Base-by-base conservation (phyloP, 768 basidiomycete species). In the Macrocybe gigantea region DNA sequence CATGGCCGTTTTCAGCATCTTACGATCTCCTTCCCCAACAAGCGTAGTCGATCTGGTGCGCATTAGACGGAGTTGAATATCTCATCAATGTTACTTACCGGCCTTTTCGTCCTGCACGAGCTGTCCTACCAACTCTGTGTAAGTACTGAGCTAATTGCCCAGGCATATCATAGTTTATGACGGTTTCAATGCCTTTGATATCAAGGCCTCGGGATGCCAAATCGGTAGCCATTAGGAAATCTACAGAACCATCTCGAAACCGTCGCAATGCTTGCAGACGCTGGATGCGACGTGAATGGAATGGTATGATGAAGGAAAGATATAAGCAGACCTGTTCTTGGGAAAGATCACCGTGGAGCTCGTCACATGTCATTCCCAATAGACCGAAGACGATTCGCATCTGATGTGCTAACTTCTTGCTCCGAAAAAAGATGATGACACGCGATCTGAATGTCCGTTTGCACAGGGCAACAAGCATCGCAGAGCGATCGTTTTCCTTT, bases 141-240 rank as follows among this genome's bases (percentile, higher is more conserved):
- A 97, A 78, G 67, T 99, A 99, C 58, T 93, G 93, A 6, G 89
- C 82, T 33, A 97, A 71, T 59, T 93, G 88, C 13, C 80, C 78
- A 7, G 96, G 96, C 95, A 98, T 96, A 63, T 99, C 96, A 62
- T 94, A 98, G 66, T 99, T 99, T 64, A 99, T 93, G 52, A 99
- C 92, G 2, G 93, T 93, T 61, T 98, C 91, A 22, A 97, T 85
- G 11, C 94, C 94, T 62, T 94, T 95, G 72, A 99, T 96, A 67
- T 98, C 95, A 30, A 99, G 75, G 65, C 96, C 91, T 51, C 93
- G 83, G 47, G 93, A 89, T 32, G 96, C 96, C 33, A 99, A 71
- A 63, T 98, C 96, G 1, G 96, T 99, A 2, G 94, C 95, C 77
- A 99, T 87, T 7, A 99, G 72, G 65, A 83, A 98, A 64, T 93